Percentiles rank a stretch among this genome's conserved stretches.
phyloP scores from a whole-genome alignment of 1,139 yeast species.

The Barnettozyma hawaiiensis region DNA sequence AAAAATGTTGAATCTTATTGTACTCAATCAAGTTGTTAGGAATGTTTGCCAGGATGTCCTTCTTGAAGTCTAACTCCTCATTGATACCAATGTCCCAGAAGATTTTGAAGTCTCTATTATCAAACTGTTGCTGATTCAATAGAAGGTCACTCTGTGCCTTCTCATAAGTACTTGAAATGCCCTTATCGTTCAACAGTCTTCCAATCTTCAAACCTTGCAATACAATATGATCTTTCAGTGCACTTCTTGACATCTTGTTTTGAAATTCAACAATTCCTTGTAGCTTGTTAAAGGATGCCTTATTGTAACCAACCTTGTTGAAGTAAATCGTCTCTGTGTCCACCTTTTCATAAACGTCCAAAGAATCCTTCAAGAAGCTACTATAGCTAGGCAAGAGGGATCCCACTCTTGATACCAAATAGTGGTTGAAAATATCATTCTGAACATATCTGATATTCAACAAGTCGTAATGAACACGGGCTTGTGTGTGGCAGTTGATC shows the following conservation, averaged over 20 bases:
- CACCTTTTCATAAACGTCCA: constrained; percentile 45
- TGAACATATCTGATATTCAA: constrained; percentile 74
- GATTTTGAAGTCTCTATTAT: constrained; percentile 45
- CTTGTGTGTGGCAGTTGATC: constrained; percentile 49
- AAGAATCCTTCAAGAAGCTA: constrained; percentile 17
- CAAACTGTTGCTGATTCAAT: constrained; percentile 23
- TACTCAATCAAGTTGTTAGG: constrained; percentile 11
- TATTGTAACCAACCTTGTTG: constrained; percentile 46
- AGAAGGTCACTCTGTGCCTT: neutral
- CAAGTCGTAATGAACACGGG: constrained; percentile 45
- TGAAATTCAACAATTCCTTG: constrained; percentile 55
- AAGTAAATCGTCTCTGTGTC: constrained; percentile 45
- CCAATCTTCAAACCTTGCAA: constrained; percentile 35
- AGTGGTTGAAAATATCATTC: constrained; percentile 65
- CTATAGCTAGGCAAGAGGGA: constrained; percentile 33
- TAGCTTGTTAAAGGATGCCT: constrained; percentile 53
- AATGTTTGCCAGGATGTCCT: constrained; percentile 15
- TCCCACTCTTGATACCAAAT: constrained; percentile 44
- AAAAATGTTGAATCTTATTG: constrained; percentile 12
- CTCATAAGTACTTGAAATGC: constrained; percentile 8
- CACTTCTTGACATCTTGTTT: constrained; percentile 33
- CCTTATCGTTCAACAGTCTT: constrained; percentile 29
- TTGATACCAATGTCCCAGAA: constrained; percentile 43
- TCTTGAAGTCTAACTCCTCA: constrained; percentile 16
- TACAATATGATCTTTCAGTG: constrained; percentile 32